Evolutionary conservation across 2,329 filamentous ascomycete species (phyloP), one percentile per base, ranked within the genome.

Genomic region (Fusarium miscanthi): DNA sequence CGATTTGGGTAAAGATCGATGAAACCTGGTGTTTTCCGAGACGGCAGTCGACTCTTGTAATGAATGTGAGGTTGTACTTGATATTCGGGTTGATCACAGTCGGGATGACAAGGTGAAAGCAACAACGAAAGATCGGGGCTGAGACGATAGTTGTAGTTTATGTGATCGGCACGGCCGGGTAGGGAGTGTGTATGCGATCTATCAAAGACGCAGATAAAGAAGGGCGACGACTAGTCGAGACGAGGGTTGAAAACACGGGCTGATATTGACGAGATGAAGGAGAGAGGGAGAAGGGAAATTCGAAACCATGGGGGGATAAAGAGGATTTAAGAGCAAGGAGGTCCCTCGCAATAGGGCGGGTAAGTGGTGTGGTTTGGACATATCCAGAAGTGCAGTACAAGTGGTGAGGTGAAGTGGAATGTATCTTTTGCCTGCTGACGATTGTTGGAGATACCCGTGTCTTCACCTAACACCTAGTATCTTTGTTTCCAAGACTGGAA

Each of bases 161-260:
- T 69, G 41, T 58, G 66, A 69, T 70, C 78, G 81, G 80, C 81
- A 78, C 81, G 76, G 81, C 81, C 80, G 80, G 75, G 67, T 77
- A 75, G 78, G 69, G 78, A 73, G 75, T 66, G 65, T 72, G 53
- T 59, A 59, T 75, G 82, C 81, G 69, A 82, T 87, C 86, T 87
- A 76, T 87, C 85, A 87, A 87, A 87, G 86, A 87, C 83, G 81
- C 84, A 65, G 70, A 80, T 76, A 78, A 77, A 51, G 73, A 78
- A 77, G 64, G 76, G 69, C 73, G 70, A 72, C 70, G 64, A 78
- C 70, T 63, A 68, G 66, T 69, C 66, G 51, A 70, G 70, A 58
- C 76, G 73, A 77, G 70, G 75, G 71, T 64, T 71, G 74, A 69
- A 69, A 74, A 60, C 65, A 70, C 65, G 70, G 56, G 61, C 53